phyloP scores from a whole-genome alignment of 495 filamentous ascomycete species.

The Penicillium cosmopolitanum region DNA sequence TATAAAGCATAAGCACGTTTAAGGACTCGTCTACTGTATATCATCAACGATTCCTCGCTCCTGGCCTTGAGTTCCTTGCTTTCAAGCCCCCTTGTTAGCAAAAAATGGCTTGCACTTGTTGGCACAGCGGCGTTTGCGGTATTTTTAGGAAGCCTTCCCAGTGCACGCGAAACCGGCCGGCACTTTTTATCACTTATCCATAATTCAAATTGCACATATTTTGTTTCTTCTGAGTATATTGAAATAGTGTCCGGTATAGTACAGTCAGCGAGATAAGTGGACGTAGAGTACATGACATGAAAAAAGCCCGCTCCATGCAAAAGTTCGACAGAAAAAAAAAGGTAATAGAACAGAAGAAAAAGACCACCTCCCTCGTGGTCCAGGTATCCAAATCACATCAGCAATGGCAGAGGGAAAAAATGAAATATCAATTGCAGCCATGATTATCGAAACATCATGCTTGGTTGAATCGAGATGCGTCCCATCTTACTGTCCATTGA shows the following conservation, averaged over 20 bases:
- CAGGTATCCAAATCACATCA: not conserved
- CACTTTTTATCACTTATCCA: conserved; percentile 18
- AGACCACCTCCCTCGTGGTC: conserved; percentile 4
- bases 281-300: conserved; percentile 33
- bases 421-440: not conserved
- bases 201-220: conserved; percentile 34
- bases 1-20: conserved; percentile 76
- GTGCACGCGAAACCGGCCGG: conserved; percentile 14
- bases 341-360: conserved; percentile 5
- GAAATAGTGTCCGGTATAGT: conserved; percentile 34
- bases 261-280: conserved; percentile 28
- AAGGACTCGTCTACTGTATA: not conserved
- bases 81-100: not conserved
- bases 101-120: conserved; percentile 4
- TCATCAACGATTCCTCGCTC: not conserved
- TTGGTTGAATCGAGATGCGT: not conserved
- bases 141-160: conserved; percentile 1
- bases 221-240: conserved; percentile 12
- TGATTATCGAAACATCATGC: not conserved
- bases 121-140: conserved; percentile 13
- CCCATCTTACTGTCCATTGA: conserved; percentile 20
- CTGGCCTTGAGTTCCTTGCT: conserved; percentile 6
- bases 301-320: conserved; percentile 50
- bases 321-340: conserved; percentile 25
- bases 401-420: not conserved